These are phyloP conservation scores for Aspergillus alliaceus DNA, from an alignment of 2,329 filamentous ascomycete genomes.

Conservation along the genomic window DNA sequence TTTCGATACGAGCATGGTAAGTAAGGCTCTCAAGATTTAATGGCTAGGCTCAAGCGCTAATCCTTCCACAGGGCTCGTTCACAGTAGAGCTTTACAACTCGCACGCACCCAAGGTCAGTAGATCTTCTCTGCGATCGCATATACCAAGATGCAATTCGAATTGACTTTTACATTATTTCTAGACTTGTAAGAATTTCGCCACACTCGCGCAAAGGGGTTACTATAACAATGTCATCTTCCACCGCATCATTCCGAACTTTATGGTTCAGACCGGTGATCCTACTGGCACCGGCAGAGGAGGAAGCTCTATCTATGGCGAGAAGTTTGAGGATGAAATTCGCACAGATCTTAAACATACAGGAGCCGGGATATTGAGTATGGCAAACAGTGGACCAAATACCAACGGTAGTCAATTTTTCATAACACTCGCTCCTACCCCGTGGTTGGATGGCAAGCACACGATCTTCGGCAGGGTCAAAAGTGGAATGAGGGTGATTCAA, in stretches of 20 bases:
- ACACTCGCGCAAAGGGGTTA: conserved; percentile 79
- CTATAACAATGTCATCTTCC: conserved; percentile 84
- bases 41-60: conserved; percentile 14
- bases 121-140: neutral
- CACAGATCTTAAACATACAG: conserved; percentile 78
- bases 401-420: conserved; percentile 94
- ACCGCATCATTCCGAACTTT: conserved; percentile 93
- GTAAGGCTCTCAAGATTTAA: conserved; percentile 9
- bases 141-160: neutral
- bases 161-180: conserved; percentile 19
- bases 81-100: conserved; percentile 83
- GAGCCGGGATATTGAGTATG: conserved; percentile 93
- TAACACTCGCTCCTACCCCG: conserved; percentile 89
- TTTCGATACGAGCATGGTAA: conserved; percentile 83
- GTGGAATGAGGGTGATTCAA: conserved; percentile 78
- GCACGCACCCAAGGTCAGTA: conserved; percentile 71
- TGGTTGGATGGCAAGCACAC: conserved; percentile 98
- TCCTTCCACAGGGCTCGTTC: conserved; percentile 68
- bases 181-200: conserved; percentile 83
- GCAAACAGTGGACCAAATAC: conserved; percentile 91
- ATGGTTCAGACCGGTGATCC: conserved; percentile 97
- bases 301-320: conserved; percentile 84
- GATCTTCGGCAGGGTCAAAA: conserved; percentile 89
- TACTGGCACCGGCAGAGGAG: conserved; percentile 88
- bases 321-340: conserved; percentile 93